A percentile compares a stretch with the other conserved stretches of the same genome.
Conservation (phyloP, 2,329 filamentous ascomycete genomes). For the Fusarium poae region DNA sequence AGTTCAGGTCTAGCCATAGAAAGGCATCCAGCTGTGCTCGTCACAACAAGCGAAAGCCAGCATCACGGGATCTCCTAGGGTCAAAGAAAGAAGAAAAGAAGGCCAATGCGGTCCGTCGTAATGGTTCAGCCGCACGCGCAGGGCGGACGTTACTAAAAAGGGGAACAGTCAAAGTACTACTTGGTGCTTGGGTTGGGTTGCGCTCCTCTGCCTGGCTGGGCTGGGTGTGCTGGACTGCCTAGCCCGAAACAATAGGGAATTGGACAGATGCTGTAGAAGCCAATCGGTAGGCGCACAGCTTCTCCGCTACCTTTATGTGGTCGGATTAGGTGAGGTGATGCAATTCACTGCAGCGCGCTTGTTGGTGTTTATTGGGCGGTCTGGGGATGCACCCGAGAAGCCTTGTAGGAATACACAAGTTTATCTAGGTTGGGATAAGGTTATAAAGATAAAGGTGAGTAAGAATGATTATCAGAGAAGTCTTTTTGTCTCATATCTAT, state of each 20-base stretch:
- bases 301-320: slow-evolving; percentile 12
- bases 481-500: background rate
- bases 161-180: slow-evolving; percentile 21
- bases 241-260: slow-evolving; percentile 33
- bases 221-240: slow-evolving; percentile 16
- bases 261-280: slow-evolving; percentile 19
- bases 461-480: background rate
- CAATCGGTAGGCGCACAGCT: slow-evolving; percentile 25
- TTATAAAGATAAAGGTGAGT: background rate
- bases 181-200: slow-evolving; percentile 12
- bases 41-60: slow-evolving; percentile 6
- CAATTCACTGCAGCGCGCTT: slow-evolving; percentile 40
- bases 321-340: slow-evolving; percentile 41
- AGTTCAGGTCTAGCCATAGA: background rate
- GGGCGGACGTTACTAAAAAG: slow-evolving; percentile 35
- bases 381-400: slow-evolving; percentile 30
- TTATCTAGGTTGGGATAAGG: background rate
- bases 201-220: slow-evolving; percentile 18
- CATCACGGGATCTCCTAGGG: slow-evolving; percentile 26
- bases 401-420: background rate
- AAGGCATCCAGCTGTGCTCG: background rate
- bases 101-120: slow-evolving; percentile 25
- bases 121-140: slow-evolving; percentile 39
- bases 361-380: slow-evolving; percentile 35
- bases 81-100: slow-evolving; percentile 31